phyloP scores from a whole-genome alignment of 2,329 filamentous ascomycete genomes.

The Penicillium glabrum region DNA sequence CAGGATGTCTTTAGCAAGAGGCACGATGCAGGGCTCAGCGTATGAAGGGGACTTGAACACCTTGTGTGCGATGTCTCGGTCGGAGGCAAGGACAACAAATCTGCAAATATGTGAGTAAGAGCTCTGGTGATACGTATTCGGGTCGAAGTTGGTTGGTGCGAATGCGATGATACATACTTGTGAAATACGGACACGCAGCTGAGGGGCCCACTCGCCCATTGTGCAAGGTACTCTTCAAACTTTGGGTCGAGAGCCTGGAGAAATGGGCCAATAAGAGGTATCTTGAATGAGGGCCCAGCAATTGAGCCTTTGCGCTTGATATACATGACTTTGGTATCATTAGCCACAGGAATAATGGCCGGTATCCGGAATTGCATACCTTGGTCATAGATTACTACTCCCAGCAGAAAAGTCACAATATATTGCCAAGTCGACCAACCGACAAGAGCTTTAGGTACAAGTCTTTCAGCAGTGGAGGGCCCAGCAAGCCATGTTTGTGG shows the following conservation, averaged over 20 bases:
- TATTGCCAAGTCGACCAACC: conserved; percentile 44
- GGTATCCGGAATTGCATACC: conserved; percentile 48
- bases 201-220: conserved; percentile 83
- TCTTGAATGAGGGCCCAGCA: conserved; percentile 67
- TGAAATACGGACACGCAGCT: conserved; percentile 95
- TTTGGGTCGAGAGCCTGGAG: conserved; percentile 81
- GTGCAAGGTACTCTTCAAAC: conserved; percentile 77
- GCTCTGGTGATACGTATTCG: not conserved
- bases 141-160: not conserved
- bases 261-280: conserved; percentile 82
- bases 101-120: conserved; percentile 43
- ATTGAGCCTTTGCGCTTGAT: conserved; percentile 69
- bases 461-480: not conserved
- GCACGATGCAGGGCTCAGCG: conserved; percentile 87
- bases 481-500: conserved; percentile 6
- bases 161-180: conserved; percentile 60
- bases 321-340: conserved; percentile 62
- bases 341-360: not conserved
- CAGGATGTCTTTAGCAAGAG: conserved; percentile 81
- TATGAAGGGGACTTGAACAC: conserved; percentile 84
- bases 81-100: conserved; percentile 89
- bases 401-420: conserved; percentile 57
- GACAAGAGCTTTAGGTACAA: not conserved
- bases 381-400: conserved; percentile 78
- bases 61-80: conserved; percentile 85